Base-by-base conservation (phyloP, 768 basidiomycete genomes). In the Leccinum rimulosum region DNA sequence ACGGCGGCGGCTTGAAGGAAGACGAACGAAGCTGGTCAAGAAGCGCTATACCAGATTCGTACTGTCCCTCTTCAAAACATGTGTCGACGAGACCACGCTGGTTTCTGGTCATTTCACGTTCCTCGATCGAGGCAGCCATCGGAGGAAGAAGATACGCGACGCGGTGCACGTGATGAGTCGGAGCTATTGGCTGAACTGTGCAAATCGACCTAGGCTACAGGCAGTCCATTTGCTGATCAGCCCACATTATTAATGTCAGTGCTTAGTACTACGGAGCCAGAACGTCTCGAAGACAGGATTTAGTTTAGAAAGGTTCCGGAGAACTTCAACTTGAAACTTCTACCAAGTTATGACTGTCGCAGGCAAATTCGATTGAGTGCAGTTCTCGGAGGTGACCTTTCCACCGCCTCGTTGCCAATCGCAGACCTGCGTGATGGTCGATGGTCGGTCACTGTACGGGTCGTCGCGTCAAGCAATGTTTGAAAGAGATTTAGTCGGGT, bases 1-100 rank as follows among this genome's bases (percentile, higher is more conserved):
- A 88, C 89, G 75, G 66, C 11, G 82, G 80, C 8, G 88, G 89
- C 54, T 73, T 83, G 71, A 80, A 79, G 27, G 78, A 74, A n/a
- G 80, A 68, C 0, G 83, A 81, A 50, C 86, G 83, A 2, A 91
- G 70, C 58, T 86, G 84, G 58, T 84, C 83, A 1, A 92, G 79
- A 28, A 82, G 72, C 14, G 78, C 74, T 30, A 90, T 85, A 7
- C 84, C 90, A 6, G 82, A 77, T 64, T 89, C 85, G 62, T 88
- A 89, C 58, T 90, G 87, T 17, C 85, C 84, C 69, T 92, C 90
- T 65, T 92, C 90, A 19, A 91, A 82, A 59, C 86, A 86, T 55
- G 80, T 84, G 67, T 91, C 88, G 19, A 91, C 86, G 4, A 89
- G 73, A 35, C 77, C 79, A 36, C 80, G 77, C 64, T 83, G 81